Conservation (phyloP, 331 rosid genomes). For the Rosa hybrid region DNA sequence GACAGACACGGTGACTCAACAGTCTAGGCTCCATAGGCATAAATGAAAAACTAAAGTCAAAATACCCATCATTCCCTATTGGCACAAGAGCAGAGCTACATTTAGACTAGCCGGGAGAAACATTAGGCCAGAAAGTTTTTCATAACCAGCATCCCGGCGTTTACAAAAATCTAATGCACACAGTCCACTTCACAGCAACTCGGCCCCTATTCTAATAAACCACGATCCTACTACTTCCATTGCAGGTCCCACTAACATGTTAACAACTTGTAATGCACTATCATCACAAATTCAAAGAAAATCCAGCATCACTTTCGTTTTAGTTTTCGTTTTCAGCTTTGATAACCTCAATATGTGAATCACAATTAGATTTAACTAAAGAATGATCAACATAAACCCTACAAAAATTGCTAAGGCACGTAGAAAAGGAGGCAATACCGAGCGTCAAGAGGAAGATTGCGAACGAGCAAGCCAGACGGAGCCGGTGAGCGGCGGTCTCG, state of each 20-base stretch:
- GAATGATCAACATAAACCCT: neutral
- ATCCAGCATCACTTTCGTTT: neutral
- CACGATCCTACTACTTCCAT: neutral
- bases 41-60: neutral
- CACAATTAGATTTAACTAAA: neutral
- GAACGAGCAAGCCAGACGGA: slow-evolving; percentile 92
- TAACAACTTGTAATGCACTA: neutral
- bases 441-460: slow-evolving; percentile 93
- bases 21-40: neutral
- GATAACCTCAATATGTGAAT: neutral
- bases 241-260: neutral
- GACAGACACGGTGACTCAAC: neutral
- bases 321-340: neutral
- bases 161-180: neutral
- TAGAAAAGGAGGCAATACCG: slow-evolving; percentile 39
- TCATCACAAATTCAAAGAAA: neutral
- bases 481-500: slow-evolving; percentile 92
- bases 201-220: neutral
- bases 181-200: neutral
- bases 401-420: neutral
- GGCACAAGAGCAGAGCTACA: neutral
- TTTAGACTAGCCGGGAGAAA: neutral
- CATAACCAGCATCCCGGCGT: neutral
- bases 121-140: neutral
- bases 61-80: neutral